Evolutionary conservation across 768 basidiomycete genomes (phyloP), one percentile per base, ranked within the genome.

Genomic region (Cubamyces sp.): DNA sequence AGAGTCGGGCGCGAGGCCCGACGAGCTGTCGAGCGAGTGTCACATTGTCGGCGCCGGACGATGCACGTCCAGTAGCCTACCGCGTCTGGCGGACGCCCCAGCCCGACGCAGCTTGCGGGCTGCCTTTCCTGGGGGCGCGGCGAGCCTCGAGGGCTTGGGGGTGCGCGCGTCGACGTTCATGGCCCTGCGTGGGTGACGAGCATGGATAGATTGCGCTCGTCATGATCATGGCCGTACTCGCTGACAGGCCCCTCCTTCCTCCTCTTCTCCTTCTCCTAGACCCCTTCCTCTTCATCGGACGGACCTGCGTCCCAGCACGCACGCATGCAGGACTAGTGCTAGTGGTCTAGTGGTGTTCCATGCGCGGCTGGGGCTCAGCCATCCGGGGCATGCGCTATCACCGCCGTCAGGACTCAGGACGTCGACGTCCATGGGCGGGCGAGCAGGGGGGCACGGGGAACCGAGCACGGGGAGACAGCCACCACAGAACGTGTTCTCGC

Each of bases 171-270:
- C 48, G 34, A 34, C n/a, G n/a, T n/a, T n/a, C n/a, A n/a, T n/a
- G n/a, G n/a, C n/a, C n/a, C n/a, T n/a, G n/a, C n/a, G n/a, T n/a
- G n/a, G n/a, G 48, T 16, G 43, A 47, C 46, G 15, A 41, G 56
- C 12, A 26, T 37, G 56, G 56, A 18, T 57, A 57, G 21, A 57
- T 57, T 57, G 56, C 56, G n/a, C 34, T 1, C 37, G 56, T 40
- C 45, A 47, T 23, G 30, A 21, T 14, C 5, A 40, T 12, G 42
- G 9, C 34, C 9, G 34, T 34, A 11, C 34, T 5, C 34, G 34
- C 34, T 34, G 34, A 34, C 34, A 11, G 34, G 34, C 34, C 34
- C 9, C 11, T 11, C 34, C 9, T 34, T 11, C 34, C 11, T 34
- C 34, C 34, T 11, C 34, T 34, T 34, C 34, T 34, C 9, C 5